Base-by-base conservation (phyloP, 2,329 filamentous ascomycete genomes). In the Trichoderma simmonsii region DNA sequence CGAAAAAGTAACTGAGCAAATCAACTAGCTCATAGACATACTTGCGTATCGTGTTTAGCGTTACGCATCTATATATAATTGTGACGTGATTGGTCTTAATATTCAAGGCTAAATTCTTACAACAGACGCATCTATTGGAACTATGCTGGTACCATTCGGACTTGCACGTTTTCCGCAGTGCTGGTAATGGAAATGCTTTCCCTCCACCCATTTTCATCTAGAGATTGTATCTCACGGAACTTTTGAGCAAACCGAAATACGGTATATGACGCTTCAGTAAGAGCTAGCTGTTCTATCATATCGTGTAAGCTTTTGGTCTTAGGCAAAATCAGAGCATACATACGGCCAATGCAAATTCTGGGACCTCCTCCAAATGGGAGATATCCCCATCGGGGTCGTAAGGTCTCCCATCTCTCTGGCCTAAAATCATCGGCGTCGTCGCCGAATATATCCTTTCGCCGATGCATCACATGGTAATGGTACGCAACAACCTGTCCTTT, bases 401-500 rank as follows among this genome's bases (percentile, higher is more conserved):
- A 15, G 14, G 36, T 68, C 28, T 68, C 39, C 64, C 64, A 68
- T 30, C 64, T 21, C 64, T 68, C 64, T 12, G 64, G 64, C 26
- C 39, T 43, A 48, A 68, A 68, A 9, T 26, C 28, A 30, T 68
- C 21, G n/a, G 64, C 36, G 28, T 68, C 64, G 15, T 54, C 24
- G 48, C 64, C 64, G 28, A 56, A 68, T 21, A 68, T 57, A 34
- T 34, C 54, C 21, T 24, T 24, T 30, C 54, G 21, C 21, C 54
- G 54, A 57, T 57, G 54, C 54, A 57, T 57, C 32, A 57, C 54
- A 57, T 26, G 26, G 7, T 80, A 72, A 18, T 77, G 79, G 72
- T 81, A 84, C 24, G 81, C 76, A 4, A 84, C 79, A 6, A 75
- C 63, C 2, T 78, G 78, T 7, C 82, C 82, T 72, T 80, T 79